phyloP scores from a whole-genome alignment of 768 basidiomycete species.

The Lactarius pseudohatsudake region DNA sequence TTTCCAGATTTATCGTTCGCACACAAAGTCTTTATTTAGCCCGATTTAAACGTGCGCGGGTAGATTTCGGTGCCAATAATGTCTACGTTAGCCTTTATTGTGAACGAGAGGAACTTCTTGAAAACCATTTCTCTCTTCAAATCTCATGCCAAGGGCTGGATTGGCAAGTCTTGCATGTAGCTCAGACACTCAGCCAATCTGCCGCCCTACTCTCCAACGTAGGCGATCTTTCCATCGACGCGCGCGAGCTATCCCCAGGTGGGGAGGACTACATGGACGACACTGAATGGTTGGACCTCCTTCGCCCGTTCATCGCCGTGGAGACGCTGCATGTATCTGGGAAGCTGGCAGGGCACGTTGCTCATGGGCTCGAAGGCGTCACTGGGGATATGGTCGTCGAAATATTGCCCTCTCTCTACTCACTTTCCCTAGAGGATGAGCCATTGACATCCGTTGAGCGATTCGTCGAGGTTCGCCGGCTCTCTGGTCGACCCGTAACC shows the following conservation, averaged over 20 bases:
- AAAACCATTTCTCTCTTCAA: neutral
- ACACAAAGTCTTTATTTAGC: neutral
- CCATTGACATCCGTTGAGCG: neutral
- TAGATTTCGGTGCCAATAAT: neutral
- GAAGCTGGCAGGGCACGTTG: neutral
- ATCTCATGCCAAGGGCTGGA: slow-evolving; percentile 2
- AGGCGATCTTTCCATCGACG: neutral
- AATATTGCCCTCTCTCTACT: neutral
- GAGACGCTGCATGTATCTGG: neutral
- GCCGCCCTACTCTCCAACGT: neutral
- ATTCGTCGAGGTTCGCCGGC: neutral
- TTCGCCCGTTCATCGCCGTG: slow-evolving; percentile 5
- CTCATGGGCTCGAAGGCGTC: neutral
- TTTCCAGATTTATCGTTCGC: neutral
- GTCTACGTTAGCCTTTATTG: neutral
- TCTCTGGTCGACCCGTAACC: neutral
- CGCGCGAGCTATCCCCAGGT: neutral
- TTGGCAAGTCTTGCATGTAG: slow-evolving; percentile 8
- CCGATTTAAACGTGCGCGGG: neutral
- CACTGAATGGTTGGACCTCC: neutral
- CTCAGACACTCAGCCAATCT: neutral
- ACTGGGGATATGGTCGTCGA: neutral
- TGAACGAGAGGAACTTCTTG: neutral
- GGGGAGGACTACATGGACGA: neutral
- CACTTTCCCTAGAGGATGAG: neutral